Evolutionary conservation across 139 green algal species (phyloP).

Genomic region (Auxenochlorella protothecoides): DNA sequence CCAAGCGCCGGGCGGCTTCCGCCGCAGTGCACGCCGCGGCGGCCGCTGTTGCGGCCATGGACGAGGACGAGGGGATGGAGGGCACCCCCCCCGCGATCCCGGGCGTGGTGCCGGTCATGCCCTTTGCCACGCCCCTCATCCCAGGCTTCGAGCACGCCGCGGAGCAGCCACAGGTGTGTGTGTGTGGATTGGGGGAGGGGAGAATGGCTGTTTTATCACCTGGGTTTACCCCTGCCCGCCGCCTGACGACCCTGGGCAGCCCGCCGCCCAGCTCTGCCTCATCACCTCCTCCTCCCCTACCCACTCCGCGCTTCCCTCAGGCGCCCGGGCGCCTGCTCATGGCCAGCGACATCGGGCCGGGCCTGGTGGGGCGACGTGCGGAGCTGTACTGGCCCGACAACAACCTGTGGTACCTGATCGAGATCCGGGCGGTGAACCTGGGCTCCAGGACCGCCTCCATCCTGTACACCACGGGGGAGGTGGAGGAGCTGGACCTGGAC

Average conservation of each 20-base stretch:
- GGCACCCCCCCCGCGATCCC: neutral
- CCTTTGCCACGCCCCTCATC: constrained; percentile 2
- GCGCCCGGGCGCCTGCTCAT: constrained; percentile 39
- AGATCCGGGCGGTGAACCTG: constrained; percentile 20
- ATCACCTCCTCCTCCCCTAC: no score
- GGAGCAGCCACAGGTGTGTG: constrained; percentile 28
- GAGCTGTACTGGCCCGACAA: constrained; percentile 82
- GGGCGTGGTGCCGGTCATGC: neutral
- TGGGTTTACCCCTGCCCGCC: no score
- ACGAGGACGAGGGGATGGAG: constrained; percentile 14
- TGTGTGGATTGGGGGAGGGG: neutral
- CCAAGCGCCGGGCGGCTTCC: constrained; percentile 8
- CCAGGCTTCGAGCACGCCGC: constrained; percentile 22
- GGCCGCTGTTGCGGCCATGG: constrained; percentile 18
- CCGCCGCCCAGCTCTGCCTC: no score
- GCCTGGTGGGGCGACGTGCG: constrained; percentile 52
- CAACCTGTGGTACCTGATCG: constrained; percentile 59
- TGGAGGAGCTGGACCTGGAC: constrained; percentile 40
- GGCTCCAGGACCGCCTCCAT: constrained; percentile 26
- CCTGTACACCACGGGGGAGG: constrained; percentile 50
- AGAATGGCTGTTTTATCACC: no score
- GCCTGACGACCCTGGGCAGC: no score
- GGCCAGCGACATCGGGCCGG: constrained; percentile 44
- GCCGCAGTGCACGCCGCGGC: constrained; percentile 19
- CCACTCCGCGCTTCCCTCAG: constrained; percentile 6